Base-by-base conservation (phyloP, 2,329 filamentous ascomycete species). In the Nothophoma quercina region DNA sequence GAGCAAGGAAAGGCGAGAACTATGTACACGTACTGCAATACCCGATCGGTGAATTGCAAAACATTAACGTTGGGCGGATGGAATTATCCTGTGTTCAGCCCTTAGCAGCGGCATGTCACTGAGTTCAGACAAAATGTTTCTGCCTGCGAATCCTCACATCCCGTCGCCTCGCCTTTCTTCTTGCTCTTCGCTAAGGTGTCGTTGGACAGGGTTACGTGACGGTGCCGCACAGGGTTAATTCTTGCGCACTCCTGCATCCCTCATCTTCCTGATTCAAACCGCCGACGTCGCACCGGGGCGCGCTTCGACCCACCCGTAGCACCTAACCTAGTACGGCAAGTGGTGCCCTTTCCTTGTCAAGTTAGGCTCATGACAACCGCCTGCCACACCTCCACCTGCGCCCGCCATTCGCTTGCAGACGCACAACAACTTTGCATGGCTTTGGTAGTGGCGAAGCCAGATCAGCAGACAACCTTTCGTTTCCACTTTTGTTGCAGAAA, bases 81-180 rank as follows among this genome's bases (percentile, higher is more conserved):
- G 21, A 33, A 13, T 25, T 18, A 28, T 25, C 18, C 29, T 34
- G 18, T 18, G 9, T 16, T 28, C 29, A 18, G 36, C 18, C 22
- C 25, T 34, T 35, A 29, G 36, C 36, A 42, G 12, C 32, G 35
- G 35, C 42, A 36, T 26, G 43, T 47, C 36, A 42, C 36, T 25
- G 19, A 30, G 9, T 25, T 28, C 18, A 21, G 18, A 30, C 36
- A 19, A 25, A 50, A 13, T 28, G 35, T 18, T 40, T 29, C 29
- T 39, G 19, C 25, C n/a, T 40, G 26, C 21, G 35, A 3, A n/a
- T 25, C 28, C 15, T 19, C 28, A 5, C 30, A 33, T 39, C 38
- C 38, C 50, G 43, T 44, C 50, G 43, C 43, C 43, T 53, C 50
- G 43, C 19, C 21, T 34, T 53, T 28, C 50, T 43, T 21, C 4